A percentile compares a stretch with the other conserved stretches of the same genome.
phyloP scores from a whole-genome alignment of 2,329 filamentous ascomycete genomes.

The Diaporthe amygdali region DNA sequence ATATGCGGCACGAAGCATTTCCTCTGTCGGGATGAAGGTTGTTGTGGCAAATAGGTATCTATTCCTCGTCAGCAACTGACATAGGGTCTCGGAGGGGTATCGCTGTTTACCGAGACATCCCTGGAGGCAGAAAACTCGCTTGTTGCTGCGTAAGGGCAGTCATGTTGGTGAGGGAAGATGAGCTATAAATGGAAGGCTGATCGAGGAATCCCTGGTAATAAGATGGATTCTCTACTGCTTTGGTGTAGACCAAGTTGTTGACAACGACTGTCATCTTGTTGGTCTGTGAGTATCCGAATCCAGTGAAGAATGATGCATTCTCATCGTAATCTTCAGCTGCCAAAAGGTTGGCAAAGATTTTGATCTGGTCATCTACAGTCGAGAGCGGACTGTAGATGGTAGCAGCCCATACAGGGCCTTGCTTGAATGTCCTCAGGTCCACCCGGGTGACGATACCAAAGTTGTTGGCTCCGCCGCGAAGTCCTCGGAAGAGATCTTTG shows the following conservation, averaged over 20 bases:
- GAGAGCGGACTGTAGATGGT: not conserved
- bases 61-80: not conserved
- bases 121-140: not conserved
- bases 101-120: not conserved
- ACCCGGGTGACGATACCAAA: constrained; percentile 31
- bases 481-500: constrained; percentile 25
- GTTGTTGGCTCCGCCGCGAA: constrained; percentile 29
- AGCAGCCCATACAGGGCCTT: constrained; percentile 25
- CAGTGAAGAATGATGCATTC: not conserved
- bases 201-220: not conserved
- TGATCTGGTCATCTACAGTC: not conserved
- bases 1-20: constrained; percentile 1
- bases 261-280: not conserved
- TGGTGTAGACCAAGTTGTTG: not conserved
- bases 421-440: constrained; percentile 26
- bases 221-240: not conserved
- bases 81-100: no score
- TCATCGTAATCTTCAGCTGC: not conserved
- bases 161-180: not conserved
- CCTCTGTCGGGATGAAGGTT: not conserved
- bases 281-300: not conserved
- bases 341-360: not conserved
- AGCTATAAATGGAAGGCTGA: not conserved
- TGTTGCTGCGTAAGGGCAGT: not conserved
- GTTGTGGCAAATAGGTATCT: constrained; percentile 11